Percentiles rank a stretch among this genome's conserved stretches.
phyloP scores from a whole-genome alignment of 1,284 basidiomycete genomes.

The Trametes hirsuta region DNA sequence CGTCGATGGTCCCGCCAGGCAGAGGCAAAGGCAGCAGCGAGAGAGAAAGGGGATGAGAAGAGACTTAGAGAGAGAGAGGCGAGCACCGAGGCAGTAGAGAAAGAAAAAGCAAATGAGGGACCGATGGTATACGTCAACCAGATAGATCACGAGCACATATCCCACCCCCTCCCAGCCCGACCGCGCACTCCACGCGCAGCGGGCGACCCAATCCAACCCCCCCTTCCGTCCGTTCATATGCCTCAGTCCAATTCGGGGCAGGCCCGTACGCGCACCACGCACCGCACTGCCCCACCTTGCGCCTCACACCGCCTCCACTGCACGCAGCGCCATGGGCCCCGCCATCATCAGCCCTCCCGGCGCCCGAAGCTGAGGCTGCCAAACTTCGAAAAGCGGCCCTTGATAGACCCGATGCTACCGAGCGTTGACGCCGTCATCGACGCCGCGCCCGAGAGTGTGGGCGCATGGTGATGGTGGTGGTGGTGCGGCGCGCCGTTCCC shows the following conservation, averaged over 20 bases:
- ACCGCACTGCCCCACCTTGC: neutral
- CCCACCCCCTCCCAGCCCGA: too few species aligned
- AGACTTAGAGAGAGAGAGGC: neutral
- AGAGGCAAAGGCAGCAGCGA: neutral
- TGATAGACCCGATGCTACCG: conserved; percentile 43
- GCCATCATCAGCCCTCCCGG: conserved; percentile 41
- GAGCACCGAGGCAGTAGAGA: neutral
- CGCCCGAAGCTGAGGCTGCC: conserved; percentile 74
- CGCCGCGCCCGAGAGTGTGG: conserved; percentile 33
- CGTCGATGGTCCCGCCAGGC: conserved; percentile 8
- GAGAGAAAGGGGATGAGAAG: neutral
- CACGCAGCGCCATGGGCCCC: neutral
- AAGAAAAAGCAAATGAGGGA: neutral
- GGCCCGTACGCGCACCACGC: neutral
- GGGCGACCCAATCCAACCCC: too few species aligned
- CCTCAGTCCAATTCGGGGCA: neutral
- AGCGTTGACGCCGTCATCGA: conserved; percentile 39
- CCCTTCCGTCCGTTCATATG: too few species aligned
- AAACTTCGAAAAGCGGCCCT: conserved; percentile 66
- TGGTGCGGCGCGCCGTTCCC: conserved; percentile 27
- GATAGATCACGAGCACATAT: neutral
- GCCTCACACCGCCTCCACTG: too few species aligned
- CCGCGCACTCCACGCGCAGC: too few species aligned
- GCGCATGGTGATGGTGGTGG: conserved; percentile 11
- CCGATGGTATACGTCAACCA: neutral